These are phyloP conservation scores for Lecanicillium sp. DNA, from an alignment of 2,329 filamentous ascomycete species.

Conservation along the genomic window DNA sequence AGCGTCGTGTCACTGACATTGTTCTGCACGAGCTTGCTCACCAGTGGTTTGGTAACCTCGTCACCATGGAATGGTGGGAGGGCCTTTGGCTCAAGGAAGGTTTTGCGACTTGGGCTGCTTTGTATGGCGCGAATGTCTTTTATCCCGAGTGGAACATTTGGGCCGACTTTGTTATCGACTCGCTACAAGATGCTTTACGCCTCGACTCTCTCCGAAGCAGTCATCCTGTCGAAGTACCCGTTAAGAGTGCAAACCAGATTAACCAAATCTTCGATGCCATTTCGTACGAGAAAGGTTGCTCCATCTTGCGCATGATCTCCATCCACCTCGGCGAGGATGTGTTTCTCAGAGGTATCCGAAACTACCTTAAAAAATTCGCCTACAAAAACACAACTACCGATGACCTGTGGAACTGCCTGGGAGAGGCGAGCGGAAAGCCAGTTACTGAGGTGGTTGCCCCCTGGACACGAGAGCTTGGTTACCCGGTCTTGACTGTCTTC, in stretches of 20 bases:
- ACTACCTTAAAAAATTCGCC: conserved; percentile 92
- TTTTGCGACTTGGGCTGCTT: conserved; percentile 55
- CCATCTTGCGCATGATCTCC: conserved; percentile 96
- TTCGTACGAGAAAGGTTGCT: conserved; percentile 97
- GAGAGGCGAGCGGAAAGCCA: conserved; percentile 83
- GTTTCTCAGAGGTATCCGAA: conserved; percentile 86
- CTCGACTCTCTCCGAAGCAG: conserved; percentile 90
- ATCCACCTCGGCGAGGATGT: conserved; percentile 88
- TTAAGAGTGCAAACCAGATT: conserved; percentile 91
- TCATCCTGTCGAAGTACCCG: conserved; percentile 92
- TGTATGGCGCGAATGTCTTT: conserved; percentile 84
- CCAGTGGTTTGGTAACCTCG: conserved; percentile 96
- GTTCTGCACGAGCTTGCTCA: conserved; percentile 96
- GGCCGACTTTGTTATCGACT: conserved; percentile 92
- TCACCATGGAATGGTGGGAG: conserved; percentile 99
- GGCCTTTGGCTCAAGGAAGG: conserved; percentile 95
- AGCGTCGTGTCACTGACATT: conserved; percentile 89
- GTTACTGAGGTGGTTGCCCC: conserved; percentile 86
- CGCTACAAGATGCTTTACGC: conserved; percentile 77
- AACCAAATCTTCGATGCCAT: conserved; percentile 99
- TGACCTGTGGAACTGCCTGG: conserved; percentile 84
- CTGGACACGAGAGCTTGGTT: conserved; percentile 96
- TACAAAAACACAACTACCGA: conserved; percentile 89
- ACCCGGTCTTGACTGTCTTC: conserved; percentile 81
- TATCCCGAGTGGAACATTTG: conserved; percentile 98